Conservation (phyloP, 2,329 filamentous ascomycete species). For the Ceratocystiopsis brevicomis region DNA sequence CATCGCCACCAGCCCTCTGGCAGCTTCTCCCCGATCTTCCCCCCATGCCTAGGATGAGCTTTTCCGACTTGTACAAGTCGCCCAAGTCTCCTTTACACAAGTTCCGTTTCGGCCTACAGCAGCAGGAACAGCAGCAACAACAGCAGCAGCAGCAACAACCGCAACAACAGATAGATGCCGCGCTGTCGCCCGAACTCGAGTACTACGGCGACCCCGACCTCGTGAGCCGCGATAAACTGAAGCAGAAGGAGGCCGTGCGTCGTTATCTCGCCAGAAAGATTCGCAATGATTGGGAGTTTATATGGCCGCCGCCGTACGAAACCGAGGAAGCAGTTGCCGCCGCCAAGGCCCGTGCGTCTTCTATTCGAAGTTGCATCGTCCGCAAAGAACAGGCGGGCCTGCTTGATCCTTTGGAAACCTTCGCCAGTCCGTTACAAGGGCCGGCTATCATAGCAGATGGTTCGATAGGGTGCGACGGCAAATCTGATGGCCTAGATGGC, state of each 20-base stretch:
- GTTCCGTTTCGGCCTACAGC: slow-evolving; percentile 25
- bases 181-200: too few relatives aligned
- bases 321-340: not conserved
- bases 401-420: slow-evolving; percentile 2
- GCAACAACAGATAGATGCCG: slow-evolving; percentile 7
- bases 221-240: slow-evolving; percentile 39
- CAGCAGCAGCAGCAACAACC: slow-evolving; percentile 6
- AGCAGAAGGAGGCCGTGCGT: slow-evolving; percentile 43
- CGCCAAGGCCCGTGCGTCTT: not conserved
- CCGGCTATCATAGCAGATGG: slow-evolving; percentile 2
- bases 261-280: slow-evolving; percentile 34
- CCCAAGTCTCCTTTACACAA: slow-evolving; percentile 33
- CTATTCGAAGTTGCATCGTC: not conserved
- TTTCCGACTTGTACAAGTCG: slow-evolving; percentile 39
- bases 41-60: slow-evolving; percentile 28
- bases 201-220: slow-evolving; percentile 38
- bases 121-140: slow-evolving; percentile 1
- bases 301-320: slow-evolving; percentile 26
- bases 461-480: not conserved
- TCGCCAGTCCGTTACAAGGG: slow-evolving; percentile 3
- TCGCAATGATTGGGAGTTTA: slow-evolving; percentile 40
- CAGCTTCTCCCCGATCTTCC: not conserved
- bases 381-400: slow-evolving; percentile 3
- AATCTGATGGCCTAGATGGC: slow-evolving; percentile 11
- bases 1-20: not conserved